phyloP scores from a whole-genome alignment of 371 early-diverging fungal genomes.

The Mortierella sp. region DNA sequence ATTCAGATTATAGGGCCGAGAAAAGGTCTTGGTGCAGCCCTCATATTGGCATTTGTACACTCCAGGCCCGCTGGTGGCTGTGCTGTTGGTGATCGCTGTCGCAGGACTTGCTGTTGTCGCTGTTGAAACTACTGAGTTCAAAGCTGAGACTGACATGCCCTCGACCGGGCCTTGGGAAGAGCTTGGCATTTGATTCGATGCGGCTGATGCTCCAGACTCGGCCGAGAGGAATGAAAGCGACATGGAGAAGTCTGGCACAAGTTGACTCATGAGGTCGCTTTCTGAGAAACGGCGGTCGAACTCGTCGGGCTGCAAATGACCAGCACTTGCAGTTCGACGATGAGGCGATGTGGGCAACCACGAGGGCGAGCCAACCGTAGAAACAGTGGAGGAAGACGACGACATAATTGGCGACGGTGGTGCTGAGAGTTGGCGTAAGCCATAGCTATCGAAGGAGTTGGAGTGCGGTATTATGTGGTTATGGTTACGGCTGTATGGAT shows the following conservation, averaged over 20 bases:
- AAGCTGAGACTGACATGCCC: not conserved
- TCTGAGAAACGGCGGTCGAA: slow-evolving; percentile 29
- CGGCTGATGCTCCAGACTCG: slow-evolving; percentile 1
- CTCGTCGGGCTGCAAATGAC: slow-evolving; percentile 10
- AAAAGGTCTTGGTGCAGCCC: slow-evolving; percentile 74
- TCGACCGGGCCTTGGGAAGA: not conserved
- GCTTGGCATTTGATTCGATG: not conserved
- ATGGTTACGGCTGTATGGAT: slow-evolving; percentile 30
- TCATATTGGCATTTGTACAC: slow-evolving; percentile 62
- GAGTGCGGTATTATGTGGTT: not conserved
- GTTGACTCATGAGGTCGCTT: slow-evolving; percentile 21
- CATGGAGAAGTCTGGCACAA: slow-evolving; percentile 17
- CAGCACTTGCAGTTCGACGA: slow-evolving; percentile 36
- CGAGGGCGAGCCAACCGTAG: not conserved
- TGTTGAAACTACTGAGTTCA: not conserved
- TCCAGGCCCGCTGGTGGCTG: slow-evolving; percentile 3
- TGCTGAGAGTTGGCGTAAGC: slow-evolving; percentile 25
- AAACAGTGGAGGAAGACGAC: slow-evolving; percentile 6
- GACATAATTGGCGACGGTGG: slow-evolving; percentile 29
- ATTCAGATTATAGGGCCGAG: slow-evolving; percentile 77
- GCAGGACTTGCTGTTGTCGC: not conserved
- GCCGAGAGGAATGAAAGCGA: slow-evolving; percentile 10
- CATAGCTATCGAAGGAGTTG: not conserved
- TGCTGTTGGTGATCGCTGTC: not conserved
- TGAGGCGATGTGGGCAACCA: slow-evolving; percentile 26